These are phyloP conservation scores for Xylariaceae sp. DNA, from an alignment of 2,329 filamentous ascomycete species.

Conservation along the genomic window DNA sequence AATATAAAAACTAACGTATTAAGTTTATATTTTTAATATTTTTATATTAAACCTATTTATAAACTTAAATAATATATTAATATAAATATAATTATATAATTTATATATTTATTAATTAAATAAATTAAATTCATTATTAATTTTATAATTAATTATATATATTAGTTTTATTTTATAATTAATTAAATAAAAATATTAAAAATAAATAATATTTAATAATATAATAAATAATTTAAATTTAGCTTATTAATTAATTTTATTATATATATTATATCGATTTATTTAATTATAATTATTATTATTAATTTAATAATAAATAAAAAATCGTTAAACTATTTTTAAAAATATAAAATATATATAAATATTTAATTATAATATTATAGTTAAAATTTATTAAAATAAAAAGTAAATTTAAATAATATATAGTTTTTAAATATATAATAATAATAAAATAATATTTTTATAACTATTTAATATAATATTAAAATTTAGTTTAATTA, in stretches of 20 bases:
- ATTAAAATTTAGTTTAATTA: constrained; percentile 2
- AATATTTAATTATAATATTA: not conserved
- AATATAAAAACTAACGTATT: not conserved
- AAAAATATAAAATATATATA: not conserved
- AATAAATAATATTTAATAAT: not conserved
- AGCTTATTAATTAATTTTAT: too few species aligned
- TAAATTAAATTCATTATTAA: not conserved
- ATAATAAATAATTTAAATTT: not conserved
- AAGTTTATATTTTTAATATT: not conserved
- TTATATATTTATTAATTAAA: not conserved
- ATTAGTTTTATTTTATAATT: not conserved
- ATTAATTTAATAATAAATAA: not conserved
- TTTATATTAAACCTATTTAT: not conserved
- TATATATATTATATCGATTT: too few species aligned
- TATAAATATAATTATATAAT: not conserved
- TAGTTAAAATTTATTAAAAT: constrained; percentile 6
- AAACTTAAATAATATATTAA: not conserved
- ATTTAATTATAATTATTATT: not conserved
- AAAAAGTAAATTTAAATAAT: not conserved
- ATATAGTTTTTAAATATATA: not conserved
- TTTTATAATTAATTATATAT: not conserved
- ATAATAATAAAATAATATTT: not conserved
- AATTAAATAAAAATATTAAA: too few species aligned
- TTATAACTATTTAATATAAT: not conserved
- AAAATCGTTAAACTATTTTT: too few species aligned